Percentiles rank a stretch among this genome's conserved stretches.
These are phyloP conservation scores for Puccinellia tenuiflora DNA, from an alignment of 176 grass and related monocot genomes.

Conservation along the genomic window DNA sequence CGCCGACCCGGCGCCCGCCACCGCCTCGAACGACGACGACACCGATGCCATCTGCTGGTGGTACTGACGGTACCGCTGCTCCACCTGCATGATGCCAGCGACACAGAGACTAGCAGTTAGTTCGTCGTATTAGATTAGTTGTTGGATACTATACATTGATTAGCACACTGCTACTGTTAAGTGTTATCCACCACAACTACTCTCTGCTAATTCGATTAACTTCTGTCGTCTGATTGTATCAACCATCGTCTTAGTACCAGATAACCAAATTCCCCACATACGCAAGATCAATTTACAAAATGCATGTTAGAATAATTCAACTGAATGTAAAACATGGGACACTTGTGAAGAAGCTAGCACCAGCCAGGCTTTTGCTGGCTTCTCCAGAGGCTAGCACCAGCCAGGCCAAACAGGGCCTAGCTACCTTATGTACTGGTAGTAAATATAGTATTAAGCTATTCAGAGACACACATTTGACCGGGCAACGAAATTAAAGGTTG, in stretches of 20 bases:
- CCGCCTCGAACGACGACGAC: constrained; percentile 64
- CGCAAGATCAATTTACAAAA: neutral
- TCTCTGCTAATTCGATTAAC: neutral
- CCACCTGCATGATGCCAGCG: no score
- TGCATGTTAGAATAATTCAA: neutral
- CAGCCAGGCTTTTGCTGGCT: neutral
- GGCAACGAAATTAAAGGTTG: constrained; percentile 28
- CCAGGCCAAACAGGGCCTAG: neutral
- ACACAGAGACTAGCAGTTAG: neutral
- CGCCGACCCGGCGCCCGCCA: constrained; percentile 59
- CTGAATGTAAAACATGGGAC: neutral
- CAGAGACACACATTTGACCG: neutral
- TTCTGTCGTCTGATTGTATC: no score
- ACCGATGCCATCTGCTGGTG: constrained; percentile 92
- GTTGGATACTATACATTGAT: neutral
- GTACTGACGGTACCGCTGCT: constrained; percentile 97
- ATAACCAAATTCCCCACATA: neutral
- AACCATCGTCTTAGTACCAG: no score
- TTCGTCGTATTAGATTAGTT: neutral
- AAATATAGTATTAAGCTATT: neutral
- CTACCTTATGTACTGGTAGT: neutral
- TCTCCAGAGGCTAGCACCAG: constrained; percentile 1
- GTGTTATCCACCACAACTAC: neutral
- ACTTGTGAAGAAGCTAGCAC: neutral
- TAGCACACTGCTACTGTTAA: neutral